Percentiles rank a stretch among this genome's conserved stretches.
Conservation (phyloP, 768 basidiomycete genomes). For the Chalciporus piperatus region DNA sequence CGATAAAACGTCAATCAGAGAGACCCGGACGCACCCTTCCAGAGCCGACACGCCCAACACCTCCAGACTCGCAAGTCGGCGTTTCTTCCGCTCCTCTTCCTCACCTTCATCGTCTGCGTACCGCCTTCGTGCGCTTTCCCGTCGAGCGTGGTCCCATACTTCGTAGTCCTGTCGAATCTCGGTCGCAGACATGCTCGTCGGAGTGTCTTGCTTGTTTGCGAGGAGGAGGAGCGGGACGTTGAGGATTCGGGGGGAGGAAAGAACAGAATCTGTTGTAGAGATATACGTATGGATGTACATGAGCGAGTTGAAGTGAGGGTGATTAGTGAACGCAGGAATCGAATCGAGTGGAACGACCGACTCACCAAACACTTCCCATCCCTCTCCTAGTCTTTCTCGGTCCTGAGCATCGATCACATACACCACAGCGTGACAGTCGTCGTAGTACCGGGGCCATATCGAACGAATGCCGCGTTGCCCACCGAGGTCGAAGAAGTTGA, state of each 20-base stretch:
- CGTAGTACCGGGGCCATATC: conserved; percentile 94
- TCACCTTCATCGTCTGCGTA: conserved; percentile 48
- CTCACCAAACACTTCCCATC: conserved; percentile 97
- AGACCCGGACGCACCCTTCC: conserved; percentile 64
- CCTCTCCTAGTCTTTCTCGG: conserved; percentile 83
- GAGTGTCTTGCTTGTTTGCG: conserved; percentile 94
- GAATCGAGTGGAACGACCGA: background rate
- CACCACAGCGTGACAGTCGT: conserved; percentile 65
- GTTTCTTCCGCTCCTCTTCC: conserved; percentile 43
- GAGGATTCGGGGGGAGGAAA: conserved; percentile 86
- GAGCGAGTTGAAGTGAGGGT: background rate
- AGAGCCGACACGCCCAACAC: conserved; percentile 90
- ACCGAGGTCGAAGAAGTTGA: conserved; percentile 97
- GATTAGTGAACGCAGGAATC: background rate
- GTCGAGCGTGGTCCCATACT: conserved; percentile 76
- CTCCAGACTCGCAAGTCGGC: conserved; percentile 72
- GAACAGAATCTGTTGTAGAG: conserved; percentile 62
- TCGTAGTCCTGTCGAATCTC: conserved; percentile 90
- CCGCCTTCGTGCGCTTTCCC: conserved; percentile 61
- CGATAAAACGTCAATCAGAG: background rate
- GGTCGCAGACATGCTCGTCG: conserved; percentile 75
- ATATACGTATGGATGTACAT: background rate
- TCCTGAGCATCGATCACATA: conserved; percentile 95
- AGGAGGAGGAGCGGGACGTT: conserved; percentile 87
- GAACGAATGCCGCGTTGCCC: conserved; percentile 91